Percentiles rank a stretch among this genome's conserved stretches.
Evolutionary conservation across 495 filamentous ascomycete genomes (phyloP).

Genomic region (Trichodelitschia bisporula): DNA sequence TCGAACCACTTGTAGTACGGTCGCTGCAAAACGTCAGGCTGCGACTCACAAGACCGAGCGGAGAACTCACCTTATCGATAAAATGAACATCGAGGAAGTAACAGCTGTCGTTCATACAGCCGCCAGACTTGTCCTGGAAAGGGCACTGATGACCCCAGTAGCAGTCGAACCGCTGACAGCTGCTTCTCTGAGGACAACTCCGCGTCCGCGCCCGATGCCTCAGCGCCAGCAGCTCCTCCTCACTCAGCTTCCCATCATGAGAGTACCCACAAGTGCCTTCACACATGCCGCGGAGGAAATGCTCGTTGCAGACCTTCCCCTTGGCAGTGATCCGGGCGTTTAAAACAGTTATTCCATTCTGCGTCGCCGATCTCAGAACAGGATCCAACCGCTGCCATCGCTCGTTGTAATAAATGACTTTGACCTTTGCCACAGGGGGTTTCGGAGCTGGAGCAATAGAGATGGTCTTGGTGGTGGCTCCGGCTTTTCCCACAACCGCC

Average conservation of each 20-base stretch:
- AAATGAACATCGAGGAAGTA: neutral
- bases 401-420: constrained; percentile 12
- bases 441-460: constrained; percentile 6
- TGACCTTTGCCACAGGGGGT: constrained; percentile 1
- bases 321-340: constrained; percentile 7
- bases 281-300: constrained; percentile 15
- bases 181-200: constrained; percentile 5
- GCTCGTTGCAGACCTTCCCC: constrained; percentile 15
- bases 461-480: constrained; percentile 8
- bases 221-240: constrained; percentile 12
- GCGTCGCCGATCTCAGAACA: constrained; percentile 8
- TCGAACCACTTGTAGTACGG: too few relatives aligned
- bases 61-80: constrained; percentile 1
- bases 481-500: constrained; percentile 13
- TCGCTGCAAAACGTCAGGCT: too few relatives aligned
- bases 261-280: constrained; percentile 11
- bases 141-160: constrained; percentile 9
- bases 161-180: constrained; percentile 13
- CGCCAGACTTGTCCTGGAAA: too few relatives aligned
- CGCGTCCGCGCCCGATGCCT: constrained; percentile 10
- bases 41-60: too few relatives aligned
- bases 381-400: constrained; percentile 13
- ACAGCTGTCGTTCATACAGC: neutral
- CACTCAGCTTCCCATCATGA: constrained; percentile 11
- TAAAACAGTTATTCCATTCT: constrained; percentile 7